These are phyloP conservation scores for Lactifluus subvellereus DNA, from an alignment of 768 basidiomycete species.

Conservation along the genomic window DNA sequence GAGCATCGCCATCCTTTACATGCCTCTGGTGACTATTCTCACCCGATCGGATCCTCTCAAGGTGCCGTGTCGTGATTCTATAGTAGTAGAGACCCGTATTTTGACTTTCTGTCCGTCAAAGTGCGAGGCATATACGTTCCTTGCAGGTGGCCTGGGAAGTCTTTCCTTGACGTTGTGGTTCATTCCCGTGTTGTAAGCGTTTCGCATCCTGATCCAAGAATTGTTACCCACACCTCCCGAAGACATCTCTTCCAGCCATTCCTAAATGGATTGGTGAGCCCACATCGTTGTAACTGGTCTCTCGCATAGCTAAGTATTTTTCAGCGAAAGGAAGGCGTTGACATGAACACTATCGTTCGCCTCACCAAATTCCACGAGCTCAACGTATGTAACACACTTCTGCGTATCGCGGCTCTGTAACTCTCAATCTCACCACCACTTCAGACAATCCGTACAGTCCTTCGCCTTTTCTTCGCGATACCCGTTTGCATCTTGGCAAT, in stretches of 20 bases:
- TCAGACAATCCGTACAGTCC: slow-evolving; percentile 64
- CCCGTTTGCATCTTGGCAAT: slow-evolving; percentile 60
- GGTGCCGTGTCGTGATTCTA: slow-evolving; percentile 33
- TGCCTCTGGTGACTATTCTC: slow-evolving; percentile 66
- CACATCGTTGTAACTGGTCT: not conserved
- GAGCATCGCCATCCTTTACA: slow-evolving; percentile 48
- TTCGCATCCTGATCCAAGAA: slow-evolving; percentile 7
- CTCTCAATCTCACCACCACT: not conserved
- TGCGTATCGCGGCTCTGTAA: not conserved
- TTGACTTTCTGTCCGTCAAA: slow-evolving; percentile 27
- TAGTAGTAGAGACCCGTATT: not conserved
- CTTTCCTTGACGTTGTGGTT: slow-evolving; percentile 70
- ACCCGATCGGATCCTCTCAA: slow-evolving; percentile 53
- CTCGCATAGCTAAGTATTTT: not conserved
- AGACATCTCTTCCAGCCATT: slow-evolving; percentile 67
- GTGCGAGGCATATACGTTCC: slow-evolving; percentile 65
- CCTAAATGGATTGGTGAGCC: slow-evolving; percentile 50
- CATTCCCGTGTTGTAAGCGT: slow-evolving; percentile 54
- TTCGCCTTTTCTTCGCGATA: slow-evolving; percentile 66
- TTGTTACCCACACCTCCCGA: slow-evolving; percentile 10
- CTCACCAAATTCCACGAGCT: slow-evolving; percentile 77
- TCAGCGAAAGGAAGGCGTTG: slow-evolving; percentile 58
- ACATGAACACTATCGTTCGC: slow-evolving; percentile 58
- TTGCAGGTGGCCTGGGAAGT: slow-evolving; percentile 65
- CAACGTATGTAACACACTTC: slow-evolving; percentile 48